Conservation (phyloP, 2,329 filamentous ascomycete species). For the Cladosporium austrohemisphaericum region DNA sequence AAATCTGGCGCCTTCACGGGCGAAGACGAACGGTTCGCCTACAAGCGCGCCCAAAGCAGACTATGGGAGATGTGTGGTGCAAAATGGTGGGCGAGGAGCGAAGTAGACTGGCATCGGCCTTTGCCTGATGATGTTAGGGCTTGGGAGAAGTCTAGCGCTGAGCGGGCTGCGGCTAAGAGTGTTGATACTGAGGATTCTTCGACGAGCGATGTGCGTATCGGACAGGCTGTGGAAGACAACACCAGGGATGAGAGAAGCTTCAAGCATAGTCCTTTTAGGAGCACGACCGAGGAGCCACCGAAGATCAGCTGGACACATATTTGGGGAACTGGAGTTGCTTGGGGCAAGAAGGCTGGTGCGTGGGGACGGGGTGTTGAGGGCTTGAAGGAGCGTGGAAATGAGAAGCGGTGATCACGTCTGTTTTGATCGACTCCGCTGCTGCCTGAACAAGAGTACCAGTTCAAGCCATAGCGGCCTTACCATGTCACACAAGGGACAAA, state of each 20-base stretch:
- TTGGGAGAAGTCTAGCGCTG: constrained; percentile 54
- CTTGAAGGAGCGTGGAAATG: constrained; percentile 37
- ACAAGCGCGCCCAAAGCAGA: constrained; percentile 71
- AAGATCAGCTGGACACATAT: constrained; percentile 52
- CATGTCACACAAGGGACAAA: too few relatives aligned
- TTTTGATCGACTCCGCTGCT: too few relatives aligned
- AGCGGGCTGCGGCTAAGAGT: neutral
- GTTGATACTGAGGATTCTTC: neutral
- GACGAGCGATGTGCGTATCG: constrained; percentile 21
- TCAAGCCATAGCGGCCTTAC: too few relatives aligned
- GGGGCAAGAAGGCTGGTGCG: constrained; percentile 51
- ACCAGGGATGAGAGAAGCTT: constrained; percentile 37
- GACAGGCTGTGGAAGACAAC: constrained; percentile 23
- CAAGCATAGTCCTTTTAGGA: constrained; percentile 46
- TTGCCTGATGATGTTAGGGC: constrained; percentile 60
- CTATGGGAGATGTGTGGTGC: constrained; percentile 77
- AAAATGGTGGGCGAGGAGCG: constrained; percentile 64
- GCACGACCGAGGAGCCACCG: constrained; percentile 43
- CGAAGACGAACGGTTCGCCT: constrained; percentile 78
- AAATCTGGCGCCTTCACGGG: constrained; percentile 68
- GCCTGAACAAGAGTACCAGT: too few relatives aligned
- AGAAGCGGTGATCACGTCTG: constrained; percentile 23
- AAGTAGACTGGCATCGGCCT: constrained; percentile 65
- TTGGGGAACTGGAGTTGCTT: constrained; percentile 49
- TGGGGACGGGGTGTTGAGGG: constrained; percentile 52